Evolutionary conservation across 805 yeast genomes (phyloP).

Genomic region (Ogataea salicorniae): DNA sequence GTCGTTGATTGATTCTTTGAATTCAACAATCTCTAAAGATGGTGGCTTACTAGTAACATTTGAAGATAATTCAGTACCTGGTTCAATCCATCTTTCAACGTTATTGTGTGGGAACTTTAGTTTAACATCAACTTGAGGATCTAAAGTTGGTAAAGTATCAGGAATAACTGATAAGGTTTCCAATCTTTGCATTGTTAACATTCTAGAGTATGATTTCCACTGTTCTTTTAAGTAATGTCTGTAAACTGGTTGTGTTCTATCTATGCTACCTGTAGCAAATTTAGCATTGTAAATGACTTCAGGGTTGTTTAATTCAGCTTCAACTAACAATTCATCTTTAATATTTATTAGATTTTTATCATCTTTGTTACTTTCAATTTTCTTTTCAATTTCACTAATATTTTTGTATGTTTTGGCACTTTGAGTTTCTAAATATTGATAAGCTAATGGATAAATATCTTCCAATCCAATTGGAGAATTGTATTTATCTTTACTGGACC

Average conservation of each 20-base stretch:
- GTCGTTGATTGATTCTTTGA: conserved; percentile 44
- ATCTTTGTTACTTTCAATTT: conserved; percentile 21
- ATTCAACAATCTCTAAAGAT: conserved; percentile 70
- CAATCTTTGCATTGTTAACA: conserved; percentile 86
- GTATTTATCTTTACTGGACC: conserved; percentile 46
- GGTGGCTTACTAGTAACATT: conserved; percentile 74
- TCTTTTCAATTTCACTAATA: conserved; percentile 32
- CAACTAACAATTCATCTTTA: conserved; percentile 34
- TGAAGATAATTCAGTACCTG: conserved; percentile 72
- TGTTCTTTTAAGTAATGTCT: conserved; percentile 59
- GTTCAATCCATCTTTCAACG: conserved; percentile 65
- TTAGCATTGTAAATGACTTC: conserved; percentile 71
- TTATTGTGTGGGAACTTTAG: conserved; percentile 70
- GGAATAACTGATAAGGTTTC: conserved; percentile 85
- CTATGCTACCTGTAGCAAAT: conserved; percentile 45
- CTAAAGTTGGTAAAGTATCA: conserved; percentile 86
- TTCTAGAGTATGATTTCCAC: conserved; percentile 68
- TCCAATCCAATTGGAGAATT: conserved; percentile 64
- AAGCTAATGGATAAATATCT: conserved; percentile 68
- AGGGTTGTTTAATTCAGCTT: conserved; percentile 76
- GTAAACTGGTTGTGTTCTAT: conserved; percentile 74
- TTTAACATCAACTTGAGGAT: conserved; percentile 71
- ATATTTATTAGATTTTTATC: conserved; percentile 16
- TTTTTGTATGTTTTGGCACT: conserved; percentile 36
- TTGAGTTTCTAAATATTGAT: conserved; percentile 48